Conservation (phyloP, 495 filamentous ascomycete genomes). For the Aspergillus egyptiacus region DNA sequence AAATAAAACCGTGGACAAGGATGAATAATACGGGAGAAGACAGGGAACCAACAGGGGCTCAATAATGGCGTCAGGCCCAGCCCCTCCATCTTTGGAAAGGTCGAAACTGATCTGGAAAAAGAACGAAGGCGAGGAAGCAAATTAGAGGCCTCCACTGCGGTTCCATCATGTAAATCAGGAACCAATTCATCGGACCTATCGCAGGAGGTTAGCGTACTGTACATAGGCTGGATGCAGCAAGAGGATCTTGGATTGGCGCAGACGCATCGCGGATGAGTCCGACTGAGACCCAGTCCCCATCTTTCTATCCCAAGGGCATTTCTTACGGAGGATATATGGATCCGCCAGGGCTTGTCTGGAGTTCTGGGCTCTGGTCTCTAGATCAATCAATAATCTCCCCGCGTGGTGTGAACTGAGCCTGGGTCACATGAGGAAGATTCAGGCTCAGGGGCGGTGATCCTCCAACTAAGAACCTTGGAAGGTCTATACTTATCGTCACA, state of each 20-base stretch:
- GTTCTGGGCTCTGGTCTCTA: too few relatives aligned
- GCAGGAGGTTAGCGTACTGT: too few relatives aligned
- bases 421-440: too few relatives aligned
- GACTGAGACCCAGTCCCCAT: conserved; percentile 17
- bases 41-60: conserved; percentile 8
- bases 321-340: too few relatives aligned
- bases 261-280: conserved; percentile 22
- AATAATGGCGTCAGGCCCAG: conserved; percentile 13
- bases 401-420: conserved; percentile 11
- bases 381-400: conserved; percentile 23
- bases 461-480: too few relatives aligned
- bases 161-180: conserved; percentile 13
- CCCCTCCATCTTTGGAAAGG: conserved; percentile 12
- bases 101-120: conserved; percentile 14
- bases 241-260: conserved; percentile 14
- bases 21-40: conserved; percentile 2
- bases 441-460: conserved; percentile 3
- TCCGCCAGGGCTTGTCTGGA: conserved; percentile 18
- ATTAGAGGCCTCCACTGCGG: conserved; percentile 20
- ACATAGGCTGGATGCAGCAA: conserved; percentile 16
- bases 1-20: conserved; percentile 10
- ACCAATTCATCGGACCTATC: conserved; percentile 20
- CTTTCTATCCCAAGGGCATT: too few relatives aligned
- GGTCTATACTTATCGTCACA: too few relatives aligned
- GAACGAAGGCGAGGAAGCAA: conserved; percentile 12